phyloP scores from a whole-genome alignment of 2,329 filamentous ascomycete genomes.

The Lasiodiplodia gonubiensis region DNA sequence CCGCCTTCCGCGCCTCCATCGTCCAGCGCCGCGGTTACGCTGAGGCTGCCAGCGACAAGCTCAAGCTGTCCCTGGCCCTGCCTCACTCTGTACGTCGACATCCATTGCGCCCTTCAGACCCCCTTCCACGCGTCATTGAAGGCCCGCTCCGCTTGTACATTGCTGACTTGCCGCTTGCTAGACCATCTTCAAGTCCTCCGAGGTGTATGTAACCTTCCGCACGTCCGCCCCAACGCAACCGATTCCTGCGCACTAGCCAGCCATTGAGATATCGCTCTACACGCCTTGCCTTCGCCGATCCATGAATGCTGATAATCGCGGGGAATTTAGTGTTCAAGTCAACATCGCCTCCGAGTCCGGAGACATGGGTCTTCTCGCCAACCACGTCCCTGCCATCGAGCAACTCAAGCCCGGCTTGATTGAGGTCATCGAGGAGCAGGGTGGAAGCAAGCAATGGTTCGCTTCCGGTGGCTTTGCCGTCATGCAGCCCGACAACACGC shows the following conservation, averaged over 20 bases:
- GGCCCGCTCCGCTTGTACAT: not conserved
- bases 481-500: constrained; percentile 89
- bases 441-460: constrained; percentile 93
- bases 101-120: not conserved
- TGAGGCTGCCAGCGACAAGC: constrained; percentile 64
- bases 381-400: constrained; percentile 98
- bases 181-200: constrained; percentile 72
- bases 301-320: constrained; percentile 39
- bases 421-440: constrained; percentile 92
- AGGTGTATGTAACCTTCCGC: constrained; percentile 64
- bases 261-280: not conserved
- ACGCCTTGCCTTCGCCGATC: constrained; percentile 15
- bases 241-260: not conserved
- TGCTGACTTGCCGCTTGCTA: constrained; percentile 41
- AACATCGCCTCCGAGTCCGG: constrained; percentile 98
- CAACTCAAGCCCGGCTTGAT: constrained; percentile 96
- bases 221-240: constrained; percentile 35
- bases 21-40: constrained; percentile 84
- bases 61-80: constrained; percentile 97
- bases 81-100: constrained; percentile 87
- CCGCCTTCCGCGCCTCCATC: constrained; percentile 74
- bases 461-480: constrained; percentile 96
- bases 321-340: constrained; percentile 79
- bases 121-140: not conserved
- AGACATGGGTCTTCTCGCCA: constrained; percentile 99